Evolutionary conservation across 2,329 filamentous ascomycete species (phyloP).

Genomic region (Stachybotrys chlorohalonatus): DNA sequence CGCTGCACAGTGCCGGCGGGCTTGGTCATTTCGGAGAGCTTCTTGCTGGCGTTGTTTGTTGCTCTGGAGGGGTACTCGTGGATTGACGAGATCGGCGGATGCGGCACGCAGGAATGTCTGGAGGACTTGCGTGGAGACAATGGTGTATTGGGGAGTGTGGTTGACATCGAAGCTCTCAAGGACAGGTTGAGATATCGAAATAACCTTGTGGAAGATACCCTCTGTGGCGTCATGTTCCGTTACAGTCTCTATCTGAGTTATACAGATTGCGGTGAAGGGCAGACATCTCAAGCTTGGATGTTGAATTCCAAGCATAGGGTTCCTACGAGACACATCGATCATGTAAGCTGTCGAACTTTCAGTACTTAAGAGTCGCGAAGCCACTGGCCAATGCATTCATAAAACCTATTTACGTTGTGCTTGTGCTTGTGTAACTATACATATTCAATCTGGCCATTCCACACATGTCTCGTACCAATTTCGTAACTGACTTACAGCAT

Average conservation of each 20-base stretch:
- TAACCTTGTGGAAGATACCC: constrained; percentile 11
- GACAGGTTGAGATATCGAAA: constrained; percentile 8
- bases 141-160: not conserved
- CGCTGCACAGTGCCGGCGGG: constrained; percentile 19
- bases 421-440: too few species aligned
- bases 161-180: constrained; percentile 5
- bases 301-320: constrained; percentile 6
- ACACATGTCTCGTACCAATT: too few species aligned
- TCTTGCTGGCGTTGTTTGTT: constrained; percentile 20
- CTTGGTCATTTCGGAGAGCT: constrained; percentile 19
- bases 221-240: constrained; percentile 20
- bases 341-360: too few species aligned
- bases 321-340: not conserved
- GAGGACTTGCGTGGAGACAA: not conserved
- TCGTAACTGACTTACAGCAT: too few species aligned
- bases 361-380: too few species aligned
- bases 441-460: too few species aligned
- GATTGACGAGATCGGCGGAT: constrained; percentile 5
- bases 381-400: too few species aligned
- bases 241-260: constrained; percentile 27
- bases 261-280: constrained; percentile 11
- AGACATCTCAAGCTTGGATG: constrained; percentile 21
- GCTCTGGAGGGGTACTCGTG: constrained; percentile 17
- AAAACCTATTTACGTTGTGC: too few species aligned
- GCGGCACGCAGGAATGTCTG: constrained; percentile 3